Evolutionary conservation across 1,284 basidiomycete genomes (phyloP), one percentile per base, ranked within the genome.

Genomic region (Megacollybia platyphylla): DNA sequence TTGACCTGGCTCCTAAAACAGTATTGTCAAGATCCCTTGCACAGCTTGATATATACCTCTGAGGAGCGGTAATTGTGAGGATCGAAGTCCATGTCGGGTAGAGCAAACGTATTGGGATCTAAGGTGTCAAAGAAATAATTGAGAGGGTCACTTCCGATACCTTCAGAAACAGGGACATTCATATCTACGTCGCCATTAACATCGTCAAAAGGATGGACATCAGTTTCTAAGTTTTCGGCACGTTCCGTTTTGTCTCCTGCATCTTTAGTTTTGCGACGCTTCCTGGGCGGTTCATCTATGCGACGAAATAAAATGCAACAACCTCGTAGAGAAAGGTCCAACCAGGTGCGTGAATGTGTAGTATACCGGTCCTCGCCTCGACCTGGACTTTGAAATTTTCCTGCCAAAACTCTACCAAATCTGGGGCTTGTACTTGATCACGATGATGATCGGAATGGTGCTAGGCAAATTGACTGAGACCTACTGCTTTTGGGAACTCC

Each of bases 1-100:
- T 76, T 83, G 79, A 29, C 80, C 84, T 39, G 84, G 84, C 62
- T 86, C 83, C 85, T 86, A 50, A 6, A 34, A 15, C 15, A 34
- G 4, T 34, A 15, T 34, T 34, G 31, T 11, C 20, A 24, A 2
- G 2, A 2, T 5, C 4, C 20, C 3, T 24, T 24, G 3, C 20
- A 5, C 20, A 24, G 5, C 20, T 24, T 24, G 2, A 1, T 24
- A 24, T 24, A 24, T 24, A 24, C 20, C 20, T 24, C 20, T 24
- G 20, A 24, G 20, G 20, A 24, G 20, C 20, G 20, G 5, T 4
- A 24, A 24, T 24, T 24, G 20, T 24, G 20, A 24, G 20, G 20
- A 24, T 24, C 20, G 20, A 24, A 15, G 32, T 34, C 32, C 32
- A 34, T 34, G 32, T n/a, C 15, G n/a, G 32, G 11, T 5, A 4